Base-by-base conservation (phyloP, 495 filamentous ascomycete genomes). In the Pyronema domesticum region DNA sequence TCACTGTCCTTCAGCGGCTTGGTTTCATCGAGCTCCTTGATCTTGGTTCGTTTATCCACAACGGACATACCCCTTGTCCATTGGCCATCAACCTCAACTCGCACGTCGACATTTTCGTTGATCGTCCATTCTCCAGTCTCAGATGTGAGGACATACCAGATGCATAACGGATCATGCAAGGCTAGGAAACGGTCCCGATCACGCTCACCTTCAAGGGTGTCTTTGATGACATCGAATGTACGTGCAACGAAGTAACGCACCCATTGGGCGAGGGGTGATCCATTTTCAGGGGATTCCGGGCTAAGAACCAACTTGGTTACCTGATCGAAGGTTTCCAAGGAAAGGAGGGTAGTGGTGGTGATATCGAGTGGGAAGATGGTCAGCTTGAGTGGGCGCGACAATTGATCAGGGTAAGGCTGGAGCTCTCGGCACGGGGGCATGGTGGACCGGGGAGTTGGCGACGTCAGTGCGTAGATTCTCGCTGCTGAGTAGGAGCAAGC, bases 11-110 rank as follows among this genome's bases (percentile, higher is more conserved):
- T 68, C 53, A 84, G 74, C 37, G 64, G 67, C 47, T 62, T 68
- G 18, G 57, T 65, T 42, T 70, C 67, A 36, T 80, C 77, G 9
- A 68, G 70, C n/a, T 76, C 79, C 2, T 77, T 71, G 55, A 72
- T 78, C 58, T 78, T 79, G 45, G 76, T 67, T 11, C 91, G 73
- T 8, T 79, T 70, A 68, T 98, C 93, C 36, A 86, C 71, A 14
- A 96, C 75, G 65, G 86, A 88, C 81, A 87, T 85, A 1, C 91
- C 91, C 43, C 83, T 72, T 51, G 89, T 95, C 91, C 91, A 98
- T 68, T 96, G 89, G 5, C 91, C 91, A 34, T 74, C 65, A 0
- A 85, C 85, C 67, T 98, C 91, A 19, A 98, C 71, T 11, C 91
- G 74, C 50, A 96, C 81, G 68, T 98, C 91, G 65, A 77, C 71